These are phyloP conservation scores for Lyophyllum atratum DNA, from an alignment of 768 basidiomycete species.

Conservation along the genomic window DNA sequence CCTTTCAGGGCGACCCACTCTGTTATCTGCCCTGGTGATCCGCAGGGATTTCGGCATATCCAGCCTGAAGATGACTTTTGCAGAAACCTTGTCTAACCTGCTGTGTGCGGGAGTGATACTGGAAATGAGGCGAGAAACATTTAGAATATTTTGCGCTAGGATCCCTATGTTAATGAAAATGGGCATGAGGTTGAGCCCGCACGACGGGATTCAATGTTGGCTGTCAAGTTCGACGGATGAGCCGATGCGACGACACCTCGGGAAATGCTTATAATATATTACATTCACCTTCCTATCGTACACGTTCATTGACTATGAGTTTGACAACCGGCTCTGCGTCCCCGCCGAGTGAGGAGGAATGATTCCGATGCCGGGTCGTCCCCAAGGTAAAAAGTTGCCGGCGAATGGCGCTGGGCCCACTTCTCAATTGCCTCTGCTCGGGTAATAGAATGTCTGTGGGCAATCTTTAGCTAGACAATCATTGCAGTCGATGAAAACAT, in stretches of 20 bases:
- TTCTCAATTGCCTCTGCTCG: slow-evolving; percentile 12
- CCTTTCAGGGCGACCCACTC: slow-evolving; percentile 1
- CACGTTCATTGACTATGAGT: slow-evolving; percentile 13
- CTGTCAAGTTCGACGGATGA: slow-evolving; percentile 16
- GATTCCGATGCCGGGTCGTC: neutral
- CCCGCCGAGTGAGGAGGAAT: neutral
- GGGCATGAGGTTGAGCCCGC: neutral
- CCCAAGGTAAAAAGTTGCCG: neutral
- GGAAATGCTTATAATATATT: slow-evolving; percentile 10
- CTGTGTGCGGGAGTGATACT: neutral
- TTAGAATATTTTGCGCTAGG: no score
- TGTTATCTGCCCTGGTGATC: slow-evolving; percentile 12
- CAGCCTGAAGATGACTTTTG: neutral
- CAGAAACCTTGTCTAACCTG: neutral
- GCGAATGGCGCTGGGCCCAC: neutral
- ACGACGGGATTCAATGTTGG: neutral
- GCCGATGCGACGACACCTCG: slow-evolving; percentile 1
- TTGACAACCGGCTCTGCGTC: neutral
- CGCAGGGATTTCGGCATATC: neutral
- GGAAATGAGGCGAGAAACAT: neutral
- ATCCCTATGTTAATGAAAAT: neutral
- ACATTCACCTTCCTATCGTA: slow-evolving; percentile 23
- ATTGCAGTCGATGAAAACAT: neutral
- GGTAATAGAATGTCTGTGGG: slow-evolving; percentile 11
- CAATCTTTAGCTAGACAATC: neutral